phyloP scores from a whole-genome alignment of 306 rosid species.

The Hippophae tibetana region DNA sequence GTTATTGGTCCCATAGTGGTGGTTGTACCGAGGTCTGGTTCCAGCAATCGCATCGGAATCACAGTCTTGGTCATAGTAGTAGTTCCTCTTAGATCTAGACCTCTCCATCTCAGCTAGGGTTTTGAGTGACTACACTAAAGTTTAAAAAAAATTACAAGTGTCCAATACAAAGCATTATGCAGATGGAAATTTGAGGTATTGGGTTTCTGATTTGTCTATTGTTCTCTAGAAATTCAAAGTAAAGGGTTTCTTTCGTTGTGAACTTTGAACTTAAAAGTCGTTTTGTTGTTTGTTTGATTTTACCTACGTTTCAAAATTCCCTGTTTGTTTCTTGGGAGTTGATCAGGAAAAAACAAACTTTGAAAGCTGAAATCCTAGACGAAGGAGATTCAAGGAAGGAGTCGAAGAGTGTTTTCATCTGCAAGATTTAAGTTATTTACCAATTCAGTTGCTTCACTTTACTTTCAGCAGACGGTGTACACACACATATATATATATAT shows the following conservation, averaged over 20 bases:
- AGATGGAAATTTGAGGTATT: neutral
- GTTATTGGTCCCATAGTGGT: constrained; percentile 37
- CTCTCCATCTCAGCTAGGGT: constrained; percentile 52
- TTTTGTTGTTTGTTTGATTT: neutral
- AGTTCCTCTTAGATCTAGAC: constrained; percentile 96
- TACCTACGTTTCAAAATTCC: neutral
- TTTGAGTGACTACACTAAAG: constrained; percentile 5
- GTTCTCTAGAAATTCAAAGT: neutral
- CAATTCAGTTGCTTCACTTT: constrained; percentile 4
- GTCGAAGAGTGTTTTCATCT: neutral
- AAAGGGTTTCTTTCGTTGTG: too few species aligned
- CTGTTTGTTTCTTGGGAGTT: constrained; percentile 18
- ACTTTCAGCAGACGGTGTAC: too few species aligned
- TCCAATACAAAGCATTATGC: constrained; percentile 17
- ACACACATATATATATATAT: too few species aligned
- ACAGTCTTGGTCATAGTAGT: constrained; percentile 87
- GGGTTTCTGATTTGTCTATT: constrained; percentile 8
- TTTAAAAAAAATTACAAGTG: neutral
- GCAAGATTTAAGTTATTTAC: neutral
- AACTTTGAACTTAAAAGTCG: constrained; percentile 13
- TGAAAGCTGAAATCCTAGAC: constrained; percentile 32
- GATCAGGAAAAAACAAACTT: neutral
- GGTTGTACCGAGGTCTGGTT: constrained; percentile 75
- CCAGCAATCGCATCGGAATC: constrained; percentile 73
- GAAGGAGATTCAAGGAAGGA: constrained; percentile 5